These are phyloP conservation scores for Claviceps lovelessii DNA, from an alignment of 2,329 filamentous ascomycete genomes.

Conservation along the genomic window DNA sequence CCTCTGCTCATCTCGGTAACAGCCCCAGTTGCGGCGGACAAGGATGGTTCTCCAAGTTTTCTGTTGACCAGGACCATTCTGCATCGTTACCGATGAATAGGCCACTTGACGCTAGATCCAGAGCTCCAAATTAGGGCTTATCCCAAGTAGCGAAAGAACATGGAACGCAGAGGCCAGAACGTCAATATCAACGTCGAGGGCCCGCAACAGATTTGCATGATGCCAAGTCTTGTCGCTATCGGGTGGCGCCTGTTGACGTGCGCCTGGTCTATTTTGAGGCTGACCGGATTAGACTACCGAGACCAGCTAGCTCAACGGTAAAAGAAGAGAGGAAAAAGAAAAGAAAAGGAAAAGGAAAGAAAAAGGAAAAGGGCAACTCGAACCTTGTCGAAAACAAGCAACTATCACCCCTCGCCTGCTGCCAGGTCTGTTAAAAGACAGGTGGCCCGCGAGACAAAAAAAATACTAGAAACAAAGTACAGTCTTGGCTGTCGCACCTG, in stretches of 20 bases:
- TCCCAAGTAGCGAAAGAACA: background rate
- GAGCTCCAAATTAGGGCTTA: background rate
- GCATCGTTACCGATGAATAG: background rate
- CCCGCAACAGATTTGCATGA: background rate
- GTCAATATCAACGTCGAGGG: background rate
- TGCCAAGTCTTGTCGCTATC: background rate
- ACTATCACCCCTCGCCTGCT: background rate
- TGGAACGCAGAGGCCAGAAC: background rate
- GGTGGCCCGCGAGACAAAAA: background rate
- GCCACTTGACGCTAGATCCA: background rate
- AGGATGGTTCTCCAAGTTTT: background rate
- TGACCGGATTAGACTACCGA: background rate
- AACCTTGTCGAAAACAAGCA: background rate
- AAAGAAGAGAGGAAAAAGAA: background rate
- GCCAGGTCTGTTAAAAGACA: background rate
- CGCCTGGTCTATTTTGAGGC: background rate
- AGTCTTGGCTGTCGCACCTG: conserved; percentile 3
- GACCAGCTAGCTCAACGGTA: background rate
- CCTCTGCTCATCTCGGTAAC: background rate
- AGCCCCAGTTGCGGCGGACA: background rate
- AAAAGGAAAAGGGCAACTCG: background rate
- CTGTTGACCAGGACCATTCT: background rate
- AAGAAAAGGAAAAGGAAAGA: background rate
- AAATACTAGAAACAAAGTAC: background rate
- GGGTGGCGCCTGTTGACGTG: background rate